Evolutionary conservation across 1,284 basidiomycete species (phyloP).

Genomic region (Tylopilus orsonianus): DNA sequence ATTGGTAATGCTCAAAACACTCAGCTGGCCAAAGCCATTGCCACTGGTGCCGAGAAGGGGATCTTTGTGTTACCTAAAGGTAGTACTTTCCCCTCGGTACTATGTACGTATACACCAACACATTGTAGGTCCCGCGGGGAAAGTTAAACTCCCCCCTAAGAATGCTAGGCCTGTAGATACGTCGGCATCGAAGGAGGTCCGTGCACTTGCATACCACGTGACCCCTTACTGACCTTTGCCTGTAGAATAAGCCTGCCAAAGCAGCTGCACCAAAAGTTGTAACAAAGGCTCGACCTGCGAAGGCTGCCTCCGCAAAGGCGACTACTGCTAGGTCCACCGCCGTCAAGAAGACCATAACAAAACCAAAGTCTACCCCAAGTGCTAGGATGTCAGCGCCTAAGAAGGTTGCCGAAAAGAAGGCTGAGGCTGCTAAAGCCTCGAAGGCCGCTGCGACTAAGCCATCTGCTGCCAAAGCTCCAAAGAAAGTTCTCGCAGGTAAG

Average conservation of each 20-base stretch:
- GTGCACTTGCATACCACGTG: slow-evolving; percentile 28
- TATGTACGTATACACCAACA: slow-evolving; percentile 7
- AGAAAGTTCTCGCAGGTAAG: slow-evolving; percentile 38
- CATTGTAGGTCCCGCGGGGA: slow-evolving; percentile 64
- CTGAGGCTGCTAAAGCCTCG: slow-evolving; percentile 21
- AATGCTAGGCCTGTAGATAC: slow-evolving; percentile 45
- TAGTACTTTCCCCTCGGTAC: slow-evolving; percentile 29
- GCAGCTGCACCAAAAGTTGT: slow-evolving; percentile 25
- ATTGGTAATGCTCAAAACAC: slow-evolving; percentile 77
- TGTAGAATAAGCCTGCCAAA: slow-evolving; percentile 61
- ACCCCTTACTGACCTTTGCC: slow-evolving; percentile 16
- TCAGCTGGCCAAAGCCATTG: slow-evolving; percentile 82
- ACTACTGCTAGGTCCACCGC: slow-evolving; percentile 13
- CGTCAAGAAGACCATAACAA: slow-evolving; percentile 23
- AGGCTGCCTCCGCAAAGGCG: slow-evolving; percentile 27
- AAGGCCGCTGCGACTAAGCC: slow-evolving; percentile 26
- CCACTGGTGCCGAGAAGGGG: slow-evolving; percentile 76
- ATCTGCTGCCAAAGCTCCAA: slow-evolving; percentile 23
- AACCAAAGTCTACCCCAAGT: slow-evolving; percentile 22
- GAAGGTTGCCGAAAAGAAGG: slow-evolving; percentile 25
- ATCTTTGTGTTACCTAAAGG: slow-evolving; percentile 88
- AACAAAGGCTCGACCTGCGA: slow-evolving; percentile 36
- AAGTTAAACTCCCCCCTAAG: slow-evolving; percentile 84
- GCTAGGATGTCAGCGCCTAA: slow-evolving; percentile 29
- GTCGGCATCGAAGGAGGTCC: slow-evolving; percentile 68